These are phyloP conservation scores for Dipteronia dyeriana DNA, from an alignment of 345 rosid genomes.

Conservation along the genomic window DNA sequence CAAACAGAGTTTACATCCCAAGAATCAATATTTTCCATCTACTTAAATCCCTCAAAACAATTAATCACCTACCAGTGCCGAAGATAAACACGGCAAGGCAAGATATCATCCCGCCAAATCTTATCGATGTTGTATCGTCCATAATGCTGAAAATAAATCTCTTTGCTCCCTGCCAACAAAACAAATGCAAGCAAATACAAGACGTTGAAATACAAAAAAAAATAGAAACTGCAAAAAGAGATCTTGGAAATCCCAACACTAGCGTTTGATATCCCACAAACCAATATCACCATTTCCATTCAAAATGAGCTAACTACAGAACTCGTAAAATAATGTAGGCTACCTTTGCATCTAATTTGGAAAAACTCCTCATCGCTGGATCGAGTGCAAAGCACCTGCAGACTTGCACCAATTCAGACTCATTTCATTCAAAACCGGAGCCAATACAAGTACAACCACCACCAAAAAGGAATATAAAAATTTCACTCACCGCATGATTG, in stretches of 20 bases:
- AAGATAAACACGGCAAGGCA: conserved; percentile 88
- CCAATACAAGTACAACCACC: background rate
- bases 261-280: background rate
- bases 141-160: conserved; percentile 63
- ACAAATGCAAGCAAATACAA: conserved; percentile 1
- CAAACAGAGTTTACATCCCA: background rate
- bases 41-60: background rate
- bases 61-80: conserved; percentile 67
- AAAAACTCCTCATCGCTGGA: conserved; percentile 83
- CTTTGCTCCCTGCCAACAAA: conserved; percentile 63
- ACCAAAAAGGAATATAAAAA: background rate
- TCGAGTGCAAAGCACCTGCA: conserved; percentile 84
- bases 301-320: background rate
- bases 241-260: too few relatives aligned
- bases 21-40: background rate
- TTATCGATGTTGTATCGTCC: conserved; percentile 70
- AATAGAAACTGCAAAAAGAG: too few relatives aligned
- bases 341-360: conserved; percentile 75
- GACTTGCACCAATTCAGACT: conserved; percentile 10
- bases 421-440: background rate
- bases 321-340: background rate
- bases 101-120: conserved; percentile 88
- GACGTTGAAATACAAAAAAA: too few relatives aligned
- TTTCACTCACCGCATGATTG: conserved; percentile 56
- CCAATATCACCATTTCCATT: background rate